Base-by-base conservation (phyloP, 148 eudicot species). In the Rhododendron ferrugineum region DNA sequence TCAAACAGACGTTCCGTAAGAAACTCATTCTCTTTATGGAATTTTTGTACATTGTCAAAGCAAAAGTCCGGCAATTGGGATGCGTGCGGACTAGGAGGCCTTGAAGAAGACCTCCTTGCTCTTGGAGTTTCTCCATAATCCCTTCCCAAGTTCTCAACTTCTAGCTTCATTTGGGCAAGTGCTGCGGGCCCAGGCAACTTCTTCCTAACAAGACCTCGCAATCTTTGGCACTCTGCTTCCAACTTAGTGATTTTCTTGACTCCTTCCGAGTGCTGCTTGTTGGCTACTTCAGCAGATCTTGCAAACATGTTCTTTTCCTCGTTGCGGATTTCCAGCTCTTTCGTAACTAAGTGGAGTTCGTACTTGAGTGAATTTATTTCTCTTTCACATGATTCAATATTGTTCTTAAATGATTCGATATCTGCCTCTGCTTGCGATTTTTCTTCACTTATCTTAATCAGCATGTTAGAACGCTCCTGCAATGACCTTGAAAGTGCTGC, bases 161-260 rank as follows among this genome's bases (percentile, higher is more conserved):
- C 99, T 26, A 93, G 89, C 90, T 94, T 97, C 99, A 97, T 97
- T 88, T 97, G 99, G 47, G 99, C 99, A 80, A 95, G 81, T 16
- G 99, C 99, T 78, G 99, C 99, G 47, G 99, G 98, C 75, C 99
- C 98, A 20, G 99, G 99, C 84, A 97, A 90, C 87, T 95, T 97
- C 91, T 97, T 97, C 78, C 94, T 85, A 15, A 97, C 99, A 89
- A 97, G 99, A 82, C 97, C 97, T 34, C 99, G 93, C 79, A 97
- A 87, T 77, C 98, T 94, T 88, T 97, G 99, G 88, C 99, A 97
- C 86, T 97, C 99, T 9, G 98, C 94, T 89, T 97, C 99, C 58
- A 97, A 89, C 90, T 97, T 97, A 37, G 98, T 88, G 58, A 97
- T 92, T 89, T 94, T 97, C 91, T 95, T 97, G 34, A 89, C 98